Percentiles rank a stretch among this genome's conserved stretches.
phyloP scores from a whole-genome alignment of 306 rosid genomes.

The Ammopiptanthus mongolicus region DNA sequence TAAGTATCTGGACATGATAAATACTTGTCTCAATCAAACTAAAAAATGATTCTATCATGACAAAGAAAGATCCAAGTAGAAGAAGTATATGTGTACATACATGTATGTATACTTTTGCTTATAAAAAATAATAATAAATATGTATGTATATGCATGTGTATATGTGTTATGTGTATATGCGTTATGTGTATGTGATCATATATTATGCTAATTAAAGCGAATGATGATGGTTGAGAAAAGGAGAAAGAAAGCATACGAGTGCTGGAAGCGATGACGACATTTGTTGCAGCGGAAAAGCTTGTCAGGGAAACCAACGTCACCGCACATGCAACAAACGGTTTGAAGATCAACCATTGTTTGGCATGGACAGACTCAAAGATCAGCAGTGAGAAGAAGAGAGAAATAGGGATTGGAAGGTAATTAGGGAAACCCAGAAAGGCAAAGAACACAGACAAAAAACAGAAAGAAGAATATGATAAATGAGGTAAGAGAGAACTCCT shows the following conservation, averaged over 20 bases:
- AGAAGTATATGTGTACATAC: background rate
- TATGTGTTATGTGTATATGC: background rate
- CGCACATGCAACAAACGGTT: constrained; percentile 96
- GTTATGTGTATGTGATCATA: background rate
- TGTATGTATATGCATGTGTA: background rate
- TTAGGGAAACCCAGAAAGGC: background rate
- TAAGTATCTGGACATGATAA: background rate
- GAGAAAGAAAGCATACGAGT: constrained; percentile 52
- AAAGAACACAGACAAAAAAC: background rate
- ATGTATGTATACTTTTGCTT: too few relatives aligned
- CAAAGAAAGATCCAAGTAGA: background rate
- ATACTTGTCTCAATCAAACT: background rate
- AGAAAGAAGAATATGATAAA: background rate
- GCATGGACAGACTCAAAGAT: background rate
- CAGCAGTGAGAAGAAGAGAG: background rate
- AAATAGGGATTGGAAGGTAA: background rate
- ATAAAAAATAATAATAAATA: too few relatives aligned
- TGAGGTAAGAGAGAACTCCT: constrained; percentile 9
- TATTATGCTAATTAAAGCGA: background rate
- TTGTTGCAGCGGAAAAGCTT: constrained; percentile 95
- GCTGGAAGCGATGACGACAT: constrained; percentile 86
- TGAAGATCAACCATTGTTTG: constrained; percentile 72
- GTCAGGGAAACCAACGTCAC: constrained; percentile 93
- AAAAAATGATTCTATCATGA: background rate
- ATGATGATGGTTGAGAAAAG: background rate